Base-by-base conservation (phyloP, 768 basidiomycete genomes). In the Amanita polypyramis region DNA sequence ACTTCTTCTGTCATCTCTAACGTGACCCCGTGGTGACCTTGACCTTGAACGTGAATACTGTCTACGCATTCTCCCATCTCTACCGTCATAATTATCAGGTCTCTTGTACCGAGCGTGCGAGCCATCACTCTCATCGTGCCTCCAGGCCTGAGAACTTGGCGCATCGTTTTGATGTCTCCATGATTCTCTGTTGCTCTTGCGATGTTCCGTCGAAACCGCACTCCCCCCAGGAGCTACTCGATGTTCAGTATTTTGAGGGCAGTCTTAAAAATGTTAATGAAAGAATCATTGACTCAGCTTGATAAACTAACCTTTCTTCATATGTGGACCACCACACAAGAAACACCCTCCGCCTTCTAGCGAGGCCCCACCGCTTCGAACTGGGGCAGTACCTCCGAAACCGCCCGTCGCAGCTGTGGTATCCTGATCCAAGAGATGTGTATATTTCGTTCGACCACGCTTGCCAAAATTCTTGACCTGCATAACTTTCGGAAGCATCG, bases 401-500 rank as follows among this genome's bases (percentile, higher is more conserved):
- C 85, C 83, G 25, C 79, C 83, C 41, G 59, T 68, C 10, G 62
- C 51, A 19, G 54, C 67, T 4, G 88, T 90, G 0, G 95, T 98
- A 61, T 98, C 95, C 70, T 98, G 89, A 58, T 94, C 94, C 32
- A 91, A 66, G 53, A 99, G 65, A 66, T 99, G 95, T 12, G 96
- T 98, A 58, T 98, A 98, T 68, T 99, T 94, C 25, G 90, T 92
- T 39, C 86, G 81, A 60, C 88, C 80, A 51, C 89, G 82, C 65
- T 92, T 93, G 39, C 91, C 90, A 59, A 94, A 97, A 67, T 97
- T 83, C 64, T 81, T 83, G 58, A 94, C 90, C 67, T 98, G 96
- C 94, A 98, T 95, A 49, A 96, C 86, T 67, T 89, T 79, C 7
- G 96, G 96, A 25, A 99, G 73, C 54, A 90, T 53, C 1, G 89